Evolutionary conservation across 2,329 filamentous ascomycete genomes (phyloP).

Genomic region (Penicillium vulpinum): DNA sequence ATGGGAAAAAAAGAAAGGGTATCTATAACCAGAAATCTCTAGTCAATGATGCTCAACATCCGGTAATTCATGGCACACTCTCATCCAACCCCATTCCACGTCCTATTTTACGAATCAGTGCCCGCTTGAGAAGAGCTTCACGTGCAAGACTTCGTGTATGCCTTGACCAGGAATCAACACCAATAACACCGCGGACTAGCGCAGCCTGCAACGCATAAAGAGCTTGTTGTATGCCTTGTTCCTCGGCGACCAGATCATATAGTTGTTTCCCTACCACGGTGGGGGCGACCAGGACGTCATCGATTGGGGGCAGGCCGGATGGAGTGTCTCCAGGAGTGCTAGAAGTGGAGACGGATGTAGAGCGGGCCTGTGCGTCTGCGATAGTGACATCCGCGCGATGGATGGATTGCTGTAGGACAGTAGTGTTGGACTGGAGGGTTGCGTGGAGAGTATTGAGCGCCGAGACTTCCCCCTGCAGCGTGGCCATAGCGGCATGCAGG

Average conservation of each 20-base stretch:
- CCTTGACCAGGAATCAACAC: constrained; percentile 49
- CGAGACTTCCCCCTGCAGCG: constrained; percentile 71
- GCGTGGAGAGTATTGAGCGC: constrained; percentile 69
- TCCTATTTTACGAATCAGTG: constrained; percentile 48
- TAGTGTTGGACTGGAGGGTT: constrained; percentile 73
- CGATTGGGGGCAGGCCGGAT: constrained; percentile 67
- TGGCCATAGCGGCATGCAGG: constrained; percentile 67
- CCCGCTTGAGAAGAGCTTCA: constrained; percentile 51
- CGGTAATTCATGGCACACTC: constrained; percentile 4
- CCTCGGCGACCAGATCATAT: constrained; percentile 85
- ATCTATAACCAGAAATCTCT: constrained; percentile 10
- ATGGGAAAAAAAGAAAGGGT: constrained; percentile 5
- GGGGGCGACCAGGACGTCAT: constrained; percentile 89
- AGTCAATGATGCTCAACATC: background rate
- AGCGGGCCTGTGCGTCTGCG: constrained; percentile 65
- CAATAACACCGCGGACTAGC: constrained; percentile 47
- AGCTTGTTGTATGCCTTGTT: constrained; percentile 80
- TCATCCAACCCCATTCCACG: constrained; percentile 48
- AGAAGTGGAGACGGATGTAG: constrained; percentile 25
- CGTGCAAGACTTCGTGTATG: constrained; percentile 49
- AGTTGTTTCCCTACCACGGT: constrained; percentile 91
- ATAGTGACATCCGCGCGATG: constrained; percentile 77
- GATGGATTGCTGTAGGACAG: constrained; percentile 74
- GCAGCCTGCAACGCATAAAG: constrained; percentile 64
- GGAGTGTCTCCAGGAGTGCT: constrained; percentile 33